phyloP scores from a whole-genome alignment of 208 protist species.

The Wallacemonas collosoma region DNA sequence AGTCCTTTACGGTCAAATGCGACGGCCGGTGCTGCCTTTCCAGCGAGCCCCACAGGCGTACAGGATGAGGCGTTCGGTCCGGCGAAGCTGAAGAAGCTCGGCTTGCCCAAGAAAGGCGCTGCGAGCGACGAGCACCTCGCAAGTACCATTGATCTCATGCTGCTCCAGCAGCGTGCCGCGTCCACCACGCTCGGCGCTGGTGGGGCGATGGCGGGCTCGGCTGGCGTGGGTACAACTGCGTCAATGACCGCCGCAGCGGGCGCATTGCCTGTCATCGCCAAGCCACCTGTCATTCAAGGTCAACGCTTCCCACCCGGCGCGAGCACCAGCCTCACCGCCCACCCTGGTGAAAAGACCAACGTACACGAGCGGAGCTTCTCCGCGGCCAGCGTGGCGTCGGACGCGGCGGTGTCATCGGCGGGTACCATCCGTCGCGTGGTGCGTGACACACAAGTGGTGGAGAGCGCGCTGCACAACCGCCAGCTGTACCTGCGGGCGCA shows the following conservation, averaged over 20 bases:
- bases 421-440: constrained; percentile 30
- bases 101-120: background rate
- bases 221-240: background rate
- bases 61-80: background rate
- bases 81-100: background rate
- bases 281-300: background rate
- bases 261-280: background rate
- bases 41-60: background rate
- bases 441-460: constrained; percentile 34
- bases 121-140: constrained; percentile 6
- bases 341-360: background rate
- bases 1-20: background rate
- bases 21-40: background rate
- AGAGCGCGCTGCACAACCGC: constrained; percentile 32
- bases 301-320: background rate
- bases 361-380: background rate
- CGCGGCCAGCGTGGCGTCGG: background rate
- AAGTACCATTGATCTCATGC: constrained; percentile 18
- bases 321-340: background rate
- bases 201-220: background rate
- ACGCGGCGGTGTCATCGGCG: background rate
- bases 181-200: background rate
- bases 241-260: too few species aligned
- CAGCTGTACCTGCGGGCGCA: constrained; percentile 48
- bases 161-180: constrained; percentile 5